phyloP scores from a whole-genome alignment of 2,329 filamentous ascomycete genomes.

The Didymella sp. region DNA sequence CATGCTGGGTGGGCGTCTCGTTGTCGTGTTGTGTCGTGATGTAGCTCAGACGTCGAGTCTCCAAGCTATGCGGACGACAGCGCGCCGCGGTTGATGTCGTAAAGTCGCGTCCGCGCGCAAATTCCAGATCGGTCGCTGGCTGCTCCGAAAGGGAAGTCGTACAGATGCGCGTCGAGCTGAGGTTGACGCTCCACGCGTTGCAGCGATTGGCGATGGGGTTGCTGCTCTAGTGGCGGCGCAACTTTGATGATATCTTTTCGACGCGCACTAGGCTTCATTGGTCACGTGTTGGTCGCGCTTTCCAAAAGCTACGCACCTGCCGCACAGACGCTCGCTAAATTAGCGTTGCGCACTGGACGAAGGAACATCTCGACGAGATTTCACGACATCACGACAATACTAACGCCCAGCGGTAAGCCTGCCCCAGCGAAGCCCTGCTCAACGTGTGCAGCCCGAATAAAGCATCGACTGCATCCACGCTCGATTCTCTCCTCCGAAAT shows the following conservation, averaged over 20 bases:
- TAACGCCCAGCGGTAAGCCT: slow-evolving; percentile 45
- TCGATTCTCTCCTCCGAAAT: slow-evolving; percentile 7
- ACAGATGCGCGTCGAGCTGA: slow-evolving; percentile 29
- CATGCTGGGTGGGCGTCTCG: slow-evolving; percentile 25
- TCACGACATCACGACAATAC: slow-evolving; percentile 38
- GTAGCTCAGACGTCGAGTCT: slow-evolving; percentile 33
- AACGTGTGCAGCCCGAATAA: slow-evolving; percentile 14
- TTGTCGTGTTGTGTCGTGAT: slow-evolving; percentile 21
- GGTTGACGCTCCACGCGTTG: slow-evolving; percentile 38
- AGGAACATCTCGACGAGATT: slow-evolving; percentile 4
- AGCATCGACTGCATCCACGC: slow-evolving; percentile 13
- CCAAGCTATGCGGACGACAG: slow-evolving; percentile 37
- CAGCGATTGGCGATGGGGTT: slow-evolving; percentile 38
- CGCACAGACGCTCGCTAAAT: too few relatives aligned
- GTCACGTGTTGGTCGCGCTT: neutral
- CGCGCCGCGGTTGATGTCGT: slow-evolving; percentile 28
- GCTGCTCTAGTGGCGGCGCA: slow-evolving; percentile 29
- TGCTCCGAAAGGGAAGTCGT: slow-evolving; percentile 20
- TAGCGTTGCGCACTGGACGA: neutral
- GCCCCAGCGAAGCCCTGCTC: slow-evolving; percentile 24
- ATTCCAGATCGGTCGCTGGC: slow-evolving; percentile 17
- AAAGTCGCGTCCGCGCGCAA: slow-evolving; percentile 36
- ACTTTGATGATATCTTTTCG: slow-evolving; percentile 36
- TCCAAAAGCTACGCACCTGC: neutral
- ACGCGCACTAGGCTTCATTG: slow-evolving; percentile 11